Percentiles rank a stretch among this genome's conserved stretches.
Conservation (phyloP, 192 early-diverging fungal species). For the Podila epicladia region DNA sequence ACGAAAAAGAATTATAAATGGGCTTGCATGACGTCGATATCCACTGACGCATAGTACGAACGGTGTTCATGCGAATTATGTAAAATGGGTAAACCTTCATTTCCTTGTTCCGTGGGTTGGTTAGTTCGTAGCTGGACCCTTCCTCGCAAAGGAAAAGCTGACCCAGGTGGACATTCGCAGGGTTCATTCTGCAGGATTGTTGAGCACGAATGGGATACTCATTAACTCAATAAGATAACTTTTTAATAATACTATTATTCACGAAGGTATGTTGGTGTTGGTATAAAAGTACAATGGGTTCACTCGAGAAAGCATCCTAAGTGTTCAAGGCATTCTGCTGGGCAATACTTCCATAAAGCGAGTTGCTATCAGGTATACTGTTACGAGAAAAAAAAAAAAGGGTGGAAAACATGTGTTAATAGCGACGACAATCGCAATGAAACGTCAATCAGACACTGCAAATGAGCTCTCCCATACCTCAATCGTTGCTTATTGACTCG, state of each 20-base stretch:
- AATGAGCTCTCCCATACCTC: constrained; percentile 13
- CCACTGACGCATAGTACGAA: no score
- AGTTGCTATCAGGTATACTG: constrained; percentile 35
- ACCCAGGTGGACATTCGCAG: neutral
- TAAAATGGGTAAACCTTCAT: neutral
- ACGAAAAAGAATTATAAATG: neutral
- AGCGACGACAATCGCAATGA: neutral
- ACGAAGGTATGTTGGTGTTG: neutral
- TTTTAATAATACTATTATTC: neutral
- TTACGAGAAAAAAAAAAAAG: neutral
- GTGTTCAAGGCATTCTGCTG: constrained; percentile 5
- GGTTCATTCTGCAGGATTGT: neutral
- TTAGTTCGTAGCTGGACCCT: neutral
- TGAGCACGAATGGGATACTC: no score
- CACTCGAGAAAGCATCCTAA: neutral
- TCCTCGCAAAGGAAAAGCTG: neutral
- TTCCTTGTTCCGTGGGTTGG: no score
- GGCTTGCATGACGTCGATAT: no score
- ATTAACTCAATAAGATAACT: neutral
- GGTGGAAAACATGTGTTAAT: neutral
- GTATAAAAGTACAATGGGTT: neutral
- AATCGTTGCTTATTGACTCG: constrained; percentile 46
- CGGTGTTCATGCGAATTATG: no score
- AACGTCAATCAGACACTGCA: no score
- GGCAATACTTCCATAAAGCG: constrained; percentile 16